Evolutionary conservation across 495 filamentous ascomycete genomes (phyloP), one percentile per base, ranked within the genome.

Genomic region (Penicillium waksmanii): DNA sequence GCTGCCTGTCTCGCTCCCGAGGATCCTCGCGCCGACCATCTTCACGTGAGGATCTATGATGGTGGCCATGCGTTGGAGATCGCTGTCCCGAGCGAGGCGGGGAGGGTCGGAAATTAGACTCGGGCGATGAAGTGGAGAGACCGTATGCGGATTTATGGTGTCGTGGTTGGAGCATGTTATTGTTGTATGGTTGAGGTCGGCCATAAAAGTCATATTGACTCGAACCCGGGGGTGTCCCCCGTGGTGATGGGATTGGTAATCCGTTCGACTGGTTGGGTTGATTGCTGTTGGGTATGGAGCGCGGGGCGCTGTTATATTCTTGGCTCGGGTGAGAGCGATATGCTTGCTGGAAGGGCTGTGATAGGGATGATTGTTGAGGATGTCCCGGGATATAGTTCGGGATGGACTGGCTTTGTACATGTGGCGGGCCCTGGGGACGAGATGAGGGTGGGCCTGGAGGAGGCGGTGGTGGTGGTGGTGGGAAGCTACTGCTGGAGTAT

Each of bases 71-170:
- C 50, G 55, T 56, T 21, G 65, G 69, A 19, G 67, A 68, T 35
- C 62, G 51, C 17, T 66, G 66, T 8, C 42, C 44, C 3, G 65
- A 63, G 18, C 61, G 62, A 31, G 62, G 55, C 52, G 63, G 62
- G 31, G 66, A 49, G 15, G 59, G 44, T 8, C 62, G 62, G 54
- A 60, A 47, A 17, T 36, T 58, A 1, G 66, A 50, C 19, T 66
- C 68, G 3, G 67, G 67, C 13, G 60, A 66, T n/a, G 63, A 69
- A 0, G 67, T 51, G 31, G 63, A 72, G 6, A 65, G 64, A 27
- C 63, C 56, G 49, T 68, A 64, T n/a, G 63, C 43, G 1, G 65
- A 65, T 13, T 60, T 43, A 49, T 58, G 46, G 46, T 56, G 55
- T 9, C 63, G 65, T 23, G 63, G 55, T 50, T 66, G 57, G 10